Conservation (phyloP, 148 eudicot genomes). For the Rheum nobile region DNA sequence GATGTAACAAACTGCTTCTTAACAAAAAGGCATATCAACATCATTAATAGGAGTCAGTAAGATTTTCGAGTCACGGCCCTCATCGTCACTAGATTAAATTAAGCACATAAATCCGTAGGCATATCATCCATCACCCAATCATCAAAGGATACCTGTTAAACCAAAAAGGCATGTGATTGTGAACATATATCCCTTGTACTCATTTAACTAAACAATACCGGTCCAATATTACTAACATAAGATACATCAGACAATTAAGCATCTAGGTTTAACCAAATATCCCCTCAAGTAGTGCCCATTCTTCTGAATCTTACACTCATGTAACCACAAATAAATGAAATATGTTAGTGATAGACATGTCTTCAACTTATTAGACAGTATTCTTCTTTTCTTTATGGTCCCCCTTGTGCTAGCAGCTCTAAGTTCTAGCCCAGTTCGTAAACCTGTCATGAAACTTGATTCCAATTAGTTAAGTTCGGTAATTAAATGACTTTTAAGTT, state of each 20-base stretch:
- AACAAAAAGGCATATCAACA: conserved; percentile 54
- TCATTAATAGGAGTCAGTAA: conserved; percentile 63
- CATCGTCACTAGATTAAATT: conserved; percentile 73
- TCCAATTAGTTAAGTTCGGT: background rate
- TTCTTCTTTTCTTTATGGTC: too few relatives aligned
- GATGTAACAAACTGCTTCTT: conserved; percentile 29
- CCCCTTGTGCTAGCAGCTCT: conserved; percentile 72
- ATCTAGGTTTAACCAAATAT: conserved; percentile 4
- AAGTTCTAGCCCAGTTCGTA: conserved; percentile 94
- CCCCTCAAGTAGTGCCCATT: background rate
- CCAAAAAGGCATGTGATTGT: background rate
- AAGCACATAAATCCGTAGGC: conserved; percentile 24
- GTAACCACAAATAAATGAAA: background rate
- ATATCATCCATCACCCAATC: conserved; percentile 48
- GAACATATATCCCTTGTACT: background rate
- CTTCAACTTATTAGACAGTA: background rate
- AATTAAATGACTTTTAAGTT: background rate
- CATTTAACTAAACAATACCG: background rate
- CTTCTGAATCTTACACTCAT: background rate
- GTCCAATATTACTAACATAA: background rate
- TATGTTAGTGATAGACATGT: background rate
- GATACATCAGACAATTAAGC: background rate
- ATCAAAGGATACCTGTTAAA: conserved; percentile 25
- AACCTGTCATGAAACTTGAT: conserved; percentile 33
- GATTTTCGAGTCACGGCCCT: conserved; percentile 72